phyloP scores from a whole-genome alignment of 2,329 filamentous ascomycete genomes.

The Fusarium citri region DNA sequence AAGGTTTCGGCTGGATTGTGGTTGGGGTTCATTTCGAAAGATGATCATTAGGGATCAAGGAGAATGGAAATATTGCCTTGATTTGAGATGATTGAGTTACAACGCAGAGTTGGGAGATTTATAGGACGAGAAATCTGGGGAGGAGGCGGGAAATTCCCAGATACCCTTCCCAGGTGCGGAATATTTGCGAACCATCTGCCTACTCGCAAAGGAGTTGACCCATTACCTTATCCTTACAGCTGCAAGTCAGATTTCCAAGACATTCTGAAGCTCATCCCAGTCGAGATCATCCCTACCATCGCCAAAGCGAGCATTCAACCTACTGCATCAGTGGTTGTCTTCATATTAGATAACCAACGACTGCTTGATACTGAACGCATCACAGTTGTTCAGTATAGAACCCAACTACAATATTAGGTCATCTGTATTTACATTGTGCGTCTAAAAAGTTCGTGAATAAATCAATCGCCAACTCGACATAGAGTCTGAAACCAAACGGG shows the following conservation, averaged over 20 bases:
- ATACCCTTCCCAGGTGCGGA: background rate
- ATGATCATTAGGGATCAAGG: background rate
- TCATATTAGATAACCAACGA: background rate
- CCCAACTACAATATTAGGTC: background rate
- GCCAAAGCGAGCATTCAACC: background rate
- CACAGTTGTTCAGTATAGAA: too few relatives aligned
- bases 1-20: background rate
- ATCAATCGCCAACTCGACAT: background rate
- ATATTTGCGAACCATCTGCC: background rate
- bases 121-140: background rate
- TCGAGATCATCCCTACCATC: background rate
- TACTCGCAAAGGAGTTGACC: background rate
- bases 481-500: background rate
- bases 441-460: background rate
- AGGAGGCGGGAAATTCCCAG: background rate
- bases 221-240: conserved; percentile 5
- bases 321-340: background rate
- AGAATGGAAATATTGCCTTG: too few relatives aligned
- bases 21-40: background rate
- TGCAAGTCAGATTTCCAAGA: conserved; percentile 4
- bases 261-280: background rate
- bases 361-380: background rate
- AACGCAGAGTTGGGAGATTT: background rate
- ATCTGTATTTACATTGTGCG: background rate
- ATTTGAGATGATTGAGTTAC: background rate